Evolutionary conservation across 495 filamentous ascomycete genomes (phyloP).

Genomic region (Aspergillus kassunensis): DNA sequence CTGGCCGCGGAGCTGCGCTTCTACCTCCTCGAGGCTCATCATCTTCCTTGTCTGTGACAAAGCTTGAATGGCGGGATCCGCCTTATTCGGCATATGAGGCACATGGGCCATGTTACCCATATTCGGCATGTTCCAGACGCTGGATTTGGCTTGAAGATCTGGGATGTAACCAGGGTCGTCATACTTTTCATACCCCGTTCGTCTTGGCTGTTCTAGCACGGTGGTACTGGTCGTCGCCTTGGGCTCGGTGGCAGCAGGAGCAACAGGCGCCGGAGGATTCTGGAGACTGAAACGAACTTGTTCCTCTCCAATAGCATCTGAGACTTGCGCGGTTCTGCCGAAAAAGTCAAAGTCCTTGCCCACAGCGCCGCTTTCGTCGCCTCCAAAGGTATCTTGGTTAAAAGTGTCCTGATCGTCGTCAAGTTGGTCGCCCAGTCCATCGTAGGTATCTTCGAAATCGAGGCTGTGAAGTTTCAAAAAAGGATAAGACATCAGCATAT

Average conservation of each 20-base stretch:
- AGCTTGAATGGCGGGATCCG: constrained; percentile 20
- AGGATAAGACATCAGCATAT: constrained; percentile 9
- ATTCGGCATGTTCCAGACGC: constrained; percentile 80
- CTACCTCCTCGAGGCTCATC: constrained; percentile 95
- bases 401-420: constrained; percentile 91
- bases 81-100: constrained; percentile 61
- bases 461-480: constrained; percentile 43
- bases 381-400: constrained; percentile 98
- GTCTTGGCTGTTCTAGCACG: constrained; percentile 52
- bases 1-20: constrained; percentile 83
- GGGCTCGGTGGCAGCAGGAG: constrained; percentile 28
- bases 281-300: constrained; percentile 75
- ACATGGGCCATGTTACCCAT: too few species aligned
- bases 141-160: constrained; percentile 87
- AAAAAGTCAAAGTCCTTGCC: constrained; percentile 98
- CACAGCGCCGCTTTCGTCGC: constrained; percentile 43
- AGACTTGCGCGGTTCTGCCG: constrained; percentile 80
- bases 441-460: constrained; percentile 98
- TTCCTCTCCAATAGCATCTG: constrained; percentile 83
- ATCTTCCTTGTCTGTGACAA: constrained; percentile 62
- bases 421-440: constrained; percentile 87
- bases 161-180: constrained; percentile 69
- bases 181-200: constrained; percentile 87
- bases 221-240: constrained; percentile 33
- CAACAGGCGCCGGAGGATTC: constrained; percentile 45